Evolutionary conservation across 495 filamentous ascomycete genomes (phyloP).

Genomic region (Hypoxylon subgilvum): DNA sequence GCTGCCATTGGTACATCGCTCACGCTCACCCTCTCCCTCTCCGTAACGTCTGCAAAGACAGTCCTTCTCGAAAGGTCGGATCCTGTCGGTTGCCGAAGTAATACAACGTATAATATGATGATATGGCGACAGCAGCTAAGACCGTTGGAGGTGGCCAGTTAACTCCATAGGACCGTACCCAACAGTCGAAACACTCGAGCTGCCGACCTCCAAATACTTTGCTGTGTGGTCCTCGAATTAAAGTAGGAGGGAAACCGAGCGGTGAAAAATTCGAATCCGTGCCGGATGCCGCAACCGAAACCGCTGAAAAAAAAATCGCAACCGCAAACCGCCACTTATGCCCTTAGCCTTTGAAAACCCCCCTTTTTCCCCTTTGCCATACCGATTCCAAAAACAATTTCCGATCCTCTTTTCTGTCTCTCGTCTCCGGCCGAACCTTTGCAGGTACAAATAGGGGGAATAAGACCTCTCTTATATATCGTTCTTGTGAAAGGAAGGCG

Average conservation of each 20-base stretch:
- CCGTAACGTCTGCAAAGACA: background rate
- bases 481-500: slow-evolving; percentile 15
- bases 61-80: too few relatives aligned
- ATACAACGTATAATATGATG: too few relatives aligned
- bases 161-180: too few relatives aligned
- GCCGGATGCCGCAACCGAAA: slow-evolving; percentile 14
- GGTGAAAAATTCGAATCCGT: background rate
- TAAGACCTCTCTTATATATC: slow-evolving; percentile 35
- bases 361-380: slow-evolving; percentile 27
- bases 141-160: too few relatives aligned
- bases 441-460: slow-evolving; percentile 28
- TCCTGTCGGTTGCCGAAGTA: too few relatives aligned
- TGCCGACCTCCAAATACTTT: too few relatives aligned
- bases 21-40: slow-evolving; percentile 17
- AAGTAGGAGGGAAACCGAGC: background rate
- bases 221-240: too few relatives aligned
- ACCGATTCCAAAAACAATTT: slow-evolving; percentile 27
- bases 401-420: slow-evolving; percentile 23
- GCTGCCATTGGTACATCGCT: too few relatives aligned
- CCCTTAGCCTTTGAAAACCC: slow-evolving; percentile 21
- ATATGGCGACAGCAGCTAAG: too few relatives aligned
- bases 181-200: too few relatives aligned
- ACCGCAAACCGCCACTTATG: slow-evolving; percentile 29
- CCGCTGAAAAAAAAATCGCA: slow-evolving; percentile 16
- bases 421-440: slow-evolving; percentile 33